Percentiles rank a stretch among this genome's conserved stretches.
Conservation (phyloP, 257 asterid genomes). For the Solanum neorickii region DNA sequence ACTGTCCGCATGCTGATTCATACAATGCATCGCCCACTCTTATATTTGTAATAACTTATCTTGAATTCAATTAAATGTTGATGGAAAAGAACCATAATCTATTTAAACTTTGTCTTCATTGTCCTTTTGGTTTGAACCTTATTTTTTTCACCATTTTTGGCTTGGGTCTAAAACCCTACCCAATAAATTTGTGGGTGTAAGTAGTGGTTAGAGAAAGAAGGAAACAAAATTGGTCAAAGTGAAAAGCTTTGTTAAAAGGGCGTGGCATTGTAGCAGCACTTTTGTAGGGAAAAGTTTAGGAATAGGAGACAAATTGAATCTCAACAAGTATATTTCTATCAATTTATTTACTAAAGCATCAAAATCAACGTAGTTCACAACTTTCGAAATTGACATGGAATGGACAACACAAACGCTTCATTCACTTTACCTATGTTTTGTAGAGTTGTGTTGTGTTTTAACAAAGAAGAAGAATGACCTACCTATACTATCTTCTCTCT, state of each 20-base stretch:
- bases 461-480: neutral
- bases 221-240: neutral
- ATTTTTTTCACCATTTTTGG: too few relatives aligned
- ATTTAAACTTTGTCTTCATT: too few relatives aligned
- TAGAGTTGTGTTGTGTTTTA: neutral
- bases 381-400: neutral
- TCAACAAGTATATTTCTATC: neutral
- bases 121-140: rapidly evolving
- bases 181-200: neutral
- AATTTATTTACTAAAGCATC: neutral
- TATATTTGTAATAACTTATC: too few relatives aligned
- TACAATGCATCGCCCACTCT: too few relatives aligned
- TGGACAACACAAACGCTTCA: neutral
- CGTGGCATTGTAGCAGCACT: neutral
- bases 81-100: too few relatives aligned
- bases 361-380: conserved; percentile 7
- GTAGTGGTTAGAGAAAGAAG: neutral
- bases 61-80: too few relatives aligned
- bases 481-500: neutral
- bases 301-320: conserved; percentile 18
- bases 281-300: neutral
- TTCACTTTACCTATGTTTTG: neutral
- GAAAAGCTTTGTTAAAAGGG: neutral
- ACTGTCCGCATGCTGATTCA: too few relatives aligned
- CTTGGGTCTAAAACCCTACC: neutral